Evolutionary conservation across 129 eudicot genomes (phyloP), one percentile per base, ranked within the genome.

Genomic region (Centella asiatica): DNA sequence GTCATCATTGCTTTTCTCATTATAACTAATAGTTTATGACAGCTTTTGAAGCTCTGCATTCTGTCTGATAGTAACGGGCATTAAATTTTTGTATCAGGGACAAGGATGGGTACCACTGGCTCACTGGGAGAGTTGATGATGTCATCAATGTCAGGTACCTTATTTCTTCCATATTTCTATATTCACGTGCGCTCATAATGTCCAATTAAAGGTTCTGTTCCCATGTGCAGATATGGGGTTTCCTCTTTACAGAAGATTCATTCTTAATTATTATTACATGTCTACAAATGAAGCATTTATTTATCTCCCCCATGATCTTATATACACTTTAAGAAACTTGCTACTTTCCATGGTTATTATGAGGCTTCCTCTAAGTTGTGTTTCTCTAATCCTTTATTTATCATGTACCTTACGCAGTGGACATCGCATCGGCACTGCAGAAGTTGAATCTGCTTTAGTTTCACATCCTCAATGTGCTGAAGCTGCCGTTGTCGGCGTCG

Each of bases 351-450:
- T 17, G 8, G 44, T 2, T 9, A 32, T 56, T 56, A 23, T 6
- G 5, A 27, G 61, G 44, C 6, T 56, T 57, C 12, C 25, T 34
- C 46, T 29, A 44, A 20, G 10, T 10, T 31, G 7, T 70, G 4
- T 29, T 56, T 53, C 11, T 40, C 8, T 51, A 27, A 17, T 37
- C 6, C 29, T 52, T 23, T 50, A 27, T 50, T 49, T 2, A 6
- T 12, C 56, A 23, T 70, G 63, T 72, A 58, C 63, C 27, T 44
- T 60, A 34, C 51, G 34, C 78, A 93, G 99, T 72, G 99, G 99
- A 49, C 99, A 93, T 66, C 96, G 96, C n/a, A 88, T 93, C 74
- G 96, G 99, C 65, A 93, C 99, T 19, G 95, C 99, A 37, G 99
- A 93, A 77, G 96, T 93, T 63, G 99, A 93, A 79, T 93, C 99